Evolutionary conservation across 129 eudicot genomes (phyloP).

Genomic region (Oenanthe sinensis): DNA sequence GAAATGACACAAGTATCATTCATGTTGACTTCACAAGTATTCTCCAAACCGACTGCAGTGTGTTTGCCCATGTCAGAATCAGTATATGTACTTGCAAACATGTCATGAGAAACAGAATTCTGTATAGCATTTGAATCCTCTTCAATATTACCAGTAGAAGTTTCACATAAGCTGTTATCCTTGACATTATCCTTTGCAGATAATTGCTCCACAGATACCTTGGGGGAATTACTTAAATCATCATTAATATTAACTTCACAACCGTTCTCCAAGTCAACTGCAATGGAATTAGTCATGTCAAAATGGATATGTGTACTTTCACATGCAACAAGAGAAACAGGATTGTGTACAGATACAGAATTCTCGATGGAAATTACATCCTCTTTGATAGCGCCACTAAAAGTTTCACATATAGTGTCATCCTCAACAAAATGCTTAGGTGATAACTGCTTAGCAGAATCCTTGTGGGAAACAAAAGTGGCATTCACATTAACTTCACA

Average conservation of each 20-base stretch:
- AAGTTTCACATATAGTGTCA: conserved; percentile 15
- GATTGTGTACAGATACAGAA: neutral
- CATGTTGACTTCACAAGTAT: neutral
- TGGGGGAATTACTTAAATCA: too few species aligned
- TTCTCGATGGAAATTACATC: conserved; percentile 5
- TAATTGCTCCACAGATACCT: neutral
- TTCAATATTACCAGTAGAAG: neutral
- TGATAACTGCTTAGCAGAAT: neutral
- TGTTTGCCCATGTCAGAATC: neutral
- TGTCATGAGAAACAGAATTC: conserved; percentile 10
- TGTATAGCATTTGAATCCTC: conserved; percentile 1
- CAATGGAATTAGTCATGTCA: neutral
- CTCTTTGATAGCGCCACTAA: neutral
- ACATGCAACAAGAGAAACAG: conserved; percentile 5
- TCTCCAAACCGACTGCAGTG: neutral
- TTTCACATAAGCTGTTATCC: neutral
- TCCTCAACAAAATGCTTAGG: neutral
- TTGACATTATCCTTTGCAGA: conserved; percentile 1
- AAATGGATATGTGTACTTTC: neutral
- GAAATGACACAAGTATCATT: neutral
- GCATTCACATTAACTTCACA: conserved; percentile 3
- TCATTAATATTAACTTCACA: neutral
- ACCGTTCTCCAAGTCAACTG: neutral
- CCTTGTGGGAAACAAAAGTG: neutral
- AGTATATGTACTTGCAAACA: neutral